phyloP scores from a whole-genome alignment of 2,329 filamentous ascomycete genomes.

The Diaporthe citriasiana region DNA sequence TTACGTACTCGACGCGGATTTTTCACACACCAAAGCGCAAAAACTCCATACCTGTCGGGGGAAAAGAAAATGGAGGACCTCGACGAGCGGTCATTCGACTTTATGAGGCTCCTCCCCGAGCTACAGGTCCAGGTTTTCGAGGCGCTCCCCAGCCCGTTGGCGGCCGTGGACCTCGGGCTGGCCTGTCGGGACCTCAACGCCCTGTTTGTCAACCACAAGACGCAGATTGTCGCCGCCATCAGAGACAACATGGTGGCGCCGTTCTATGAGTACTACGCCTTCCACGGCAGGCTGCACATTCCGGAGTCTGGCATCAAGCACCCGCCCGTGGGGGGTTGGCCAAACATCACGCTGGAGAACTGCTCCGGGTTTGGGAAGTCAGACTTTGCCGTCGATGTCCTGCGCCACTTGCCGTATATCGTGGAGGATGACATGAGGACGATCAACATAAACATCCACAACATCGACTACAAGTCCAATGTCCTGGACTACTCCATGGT shows the following conservation, averaged over 20 bases:
- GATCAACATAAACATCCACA: background rate
- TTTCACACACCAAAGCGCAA: background rate
- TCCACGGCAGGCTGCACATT: background rate
- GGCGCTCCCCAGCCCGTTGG: background rate
- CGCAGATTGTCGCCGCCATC: background rate
- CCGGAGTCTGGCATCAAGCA: background rate
- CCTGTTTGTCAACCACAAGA: background rate
- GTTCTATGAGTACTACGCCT: background rate
- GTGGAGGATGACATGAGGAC: background rate
- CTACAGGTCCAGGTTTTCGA: background rate
- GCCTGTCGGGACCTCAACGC: background rate
- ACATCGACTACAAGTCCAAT: background rate
- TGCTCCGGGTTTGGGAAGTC: background rate
- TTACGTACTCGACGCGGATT: too few relatives aligned
- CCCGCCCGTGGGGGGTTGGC: background rate
- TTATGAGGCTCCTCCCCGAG: background rate
- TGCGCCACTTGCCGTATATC: background rate
- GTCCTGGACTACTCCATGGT: background rate
- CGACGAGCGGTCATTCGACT: too few relatives aligned
- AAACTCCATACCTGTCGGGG: rapidly evolving
- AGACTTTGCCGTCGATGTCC: background rate
- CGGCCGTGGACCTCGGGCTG: background rate
- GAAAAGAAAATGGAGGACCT: background rate
- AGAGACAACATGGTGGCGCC: background rate
- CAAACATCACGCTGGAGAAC: background rate